Base-by-base conservation (phyloP, 441 rosid genomes). In the Pelargonium fulgidum region DNA sequence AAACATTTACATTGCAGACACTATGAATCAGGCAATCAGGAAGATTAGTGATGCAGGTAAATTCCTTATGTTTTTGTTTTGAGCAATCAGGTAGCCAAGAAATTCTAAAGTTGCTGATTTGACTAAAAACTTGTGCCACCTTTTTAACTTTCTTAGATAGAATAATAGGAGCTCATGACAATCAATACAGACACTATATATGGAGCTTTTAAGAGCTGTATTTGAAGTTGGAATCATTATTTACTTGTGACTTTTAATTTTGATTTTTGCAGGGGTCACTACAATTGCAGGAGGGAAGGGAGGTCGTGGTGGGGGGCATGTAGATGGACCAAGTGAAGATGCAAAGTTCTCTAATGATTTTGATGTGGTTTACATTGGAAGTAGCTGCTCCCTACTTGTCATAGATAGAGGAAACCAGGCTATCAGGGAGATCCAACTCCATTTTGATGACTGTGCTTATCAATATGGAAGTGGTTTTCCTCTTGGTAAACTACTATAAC, bases 241-340 rank as follows among this genome's bases (percentile, higher is more conserved):
- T 33, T 1, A 5, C 39, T 3, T 3, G 39, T 33, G 39, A 5
- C 7, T 33, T 33, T 33, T 33, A 33, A 33, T 33, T 33, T 33
- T 67, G 50, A 64, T 68, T 48, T 50, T 14, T 78, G 73, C 77
- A 92, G 99, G 94, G 13, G 87, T 94, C 26, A 83, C 98, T 42
- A 94, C 98, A 33, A 92, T 94, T 64, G 97, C 92, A 1, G 92
- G 88, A 1, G 96, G 99, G 52, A 86, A 90, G 79, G 82, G 92
- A 88, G 68, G 84, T 69, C 78, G 85, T 14, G 83, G 87, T 36
- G 92, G 91, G 42, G 92, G 91, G 42, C 91, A 93, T 75, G 83
- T 87, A 26, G 97, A 93, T 68, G 97, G 97, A 69, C 96, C 98
- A 11, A 89, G 97, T 52, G 95, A 87, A 84, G 96, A 91, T 76